phyloP scores from a whole-genome alignment of 495 filamentous ascomycete species.

The Talaromyces proteolyticus region DNA sequence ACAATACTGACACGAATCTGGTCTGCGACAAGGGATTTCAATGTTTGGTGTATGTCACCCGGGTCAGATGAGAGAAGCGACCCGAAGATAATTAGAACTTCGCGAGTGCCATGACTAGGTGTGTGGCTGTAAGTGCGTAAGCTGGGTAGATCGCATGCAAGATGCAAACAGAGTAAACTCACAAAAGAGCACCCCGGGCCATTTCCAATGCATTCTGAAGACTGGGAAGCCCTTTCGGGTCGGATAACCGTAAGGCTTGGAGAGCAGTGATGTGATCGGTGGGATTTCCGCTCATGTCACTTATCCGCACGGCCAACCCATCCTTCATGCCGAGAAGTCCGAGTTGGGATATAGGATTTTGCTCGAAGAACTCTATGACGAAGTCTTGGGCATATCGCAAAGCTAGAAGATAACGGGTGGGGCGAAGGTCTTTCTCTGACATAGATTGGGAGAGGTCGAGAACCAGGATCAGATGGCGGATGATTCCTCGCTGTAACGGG shows the following conservation, averaged over 20 bases:
- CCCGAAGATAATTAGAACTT: constrained; percentile 87
- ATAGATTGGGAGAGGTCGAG: constrained; percentile 93
- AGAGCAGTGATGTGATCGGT: constrained; percentile 79
- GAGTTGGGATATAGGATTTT: constrained; percentile 97
- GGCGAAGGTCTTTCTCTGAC: constrained; percentile 89
- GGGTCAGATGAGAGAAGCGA: constrained; percentile 87
- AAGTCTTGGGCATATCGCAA: constrained; percentile 84
- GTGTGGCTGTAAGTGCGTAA: constrained; percentile 55
- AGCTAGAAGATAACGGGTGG: constrained; percentile 75
- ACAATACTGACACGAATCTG: constrained; percentile 82
- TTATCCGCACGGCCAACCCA: constrained; percentile 77
- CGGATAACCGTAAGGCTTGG: constrained; percentile 61
- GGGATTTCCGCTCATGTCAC: constrained; percentile 87
- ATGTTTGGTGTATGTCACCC: constrained; percentile 91
- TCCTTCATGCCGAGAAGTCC: constrained; percentile 88
- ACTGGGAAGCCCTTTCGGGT: constrained; percentile 83
- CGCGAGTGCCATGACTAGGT: constrained; percentile 86
- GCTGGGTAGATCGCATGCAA: constrained; percentile 8
- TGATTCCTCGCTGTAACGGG: constrained; percentile 91
- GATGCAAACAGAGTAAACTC: constrained; percentile 18
- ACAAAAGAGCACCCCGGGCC: constrained; percentile 83
- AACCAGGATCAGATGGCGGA: constrained; percentile 85
- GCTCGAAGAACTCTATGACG: constrained; percentile 92
- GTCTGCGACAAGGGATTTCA: constrained; percentile 66
- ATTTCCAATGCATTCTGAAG: constrained; percentile 95